Base-by-base conservation (phyloP, 805 yeast genomes). In the Candida corydali region DNA sequence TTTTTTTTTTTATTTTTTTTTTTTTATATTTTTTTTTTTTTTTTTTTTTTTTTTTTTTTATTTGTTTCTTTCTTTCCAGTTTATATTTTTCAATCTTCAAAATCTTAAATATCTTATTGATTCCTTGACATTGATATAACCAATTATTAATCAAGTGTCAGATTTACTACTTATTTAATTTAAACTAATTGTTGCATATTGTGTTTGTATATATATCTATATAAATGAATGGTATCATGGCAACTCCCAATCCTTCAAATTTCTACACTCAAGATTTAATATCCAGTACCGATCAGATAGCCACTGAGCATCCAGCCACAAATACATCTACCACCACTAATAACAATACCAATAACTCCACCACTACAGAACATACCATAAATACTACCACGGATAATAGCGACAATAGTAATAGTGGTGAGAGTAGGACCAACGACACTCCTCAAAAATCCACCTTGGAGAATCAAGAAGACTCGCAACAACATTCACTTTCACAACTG, bases 181-280 rank as follows among this genome's bases (percentile, higher is more conserved):
- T 24, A 24, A 32, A 7, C 8, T 9, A 8, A 20, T 33, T 17
- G 19, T 33, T 26, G 36, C 36, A 26, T 33, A 33, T 15, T 28
- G 14, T 26, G 9, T 7, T 20, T 7, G 9, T n/a, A 22, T 33
- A 18, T 12, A 33, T 26, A 26, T 33, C 8, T 26, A 17, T 19
- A 33, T 40, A 40, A 33, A 40, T 40, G 43, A 40, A 29, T 29
- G 39, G 34, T 17, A 36, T 40, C 26, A 40, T 40, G 43, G 19
- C 43, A 29, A 40, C 36, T 10, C 37, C 43, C 25, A 24, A 28
- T 11, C 35, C 32, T 8, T 29, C 43, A 30, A 40, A 40, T 34
- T 40, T 38, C 26, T 38, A 38, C 25, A 15, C 18, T 5, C 27
- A 26, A 29, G 43, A 40, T 27, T 40, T 40, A 23, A 30, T 34